Evolutionary conservation across 768 basidiomycete species (phyloP).

Genomic region (Neoboletus magnificus): DNA sequence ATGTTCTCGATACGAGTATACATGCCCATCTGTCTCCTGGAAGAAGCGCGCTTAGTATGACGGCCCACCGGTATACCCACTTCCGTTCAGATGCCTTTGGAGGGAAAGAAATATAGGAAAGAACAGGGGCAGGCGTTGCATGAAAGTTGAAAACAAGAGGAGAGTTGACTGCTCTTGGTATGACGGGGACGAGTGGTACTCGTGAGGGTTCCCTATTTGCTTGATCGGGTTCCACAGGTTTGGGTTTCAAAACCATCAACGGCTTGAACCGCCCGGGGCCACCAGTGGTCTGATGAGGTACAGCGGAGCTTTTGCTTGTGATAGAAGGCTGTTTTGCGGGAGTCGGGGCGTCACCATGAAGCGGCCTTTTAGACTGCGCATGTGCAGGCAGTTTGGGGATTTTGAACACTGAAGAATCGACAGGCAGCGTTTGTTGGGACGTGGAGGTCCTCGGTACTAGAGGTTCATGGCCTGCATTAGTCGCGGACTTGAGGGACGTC

Average conservation of each 20-base stretch:
- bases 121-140: constrained; percentile 9
- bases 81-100: constrained; percentile 59
- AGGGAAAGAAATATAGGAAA: constrained; percentile 50
- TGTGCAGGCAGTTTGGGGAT: constrained; percentile 5
- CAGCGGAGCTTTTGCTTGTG: neutral
- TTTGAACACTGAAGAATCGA: constrained; percentile 3
- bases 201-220: neutral
- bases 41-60: constrained; percentile 51
- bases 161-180: neutral
- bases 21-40: constrained; percentile 44
- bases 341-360: neutral
- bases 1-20: constrained; percentile 52
- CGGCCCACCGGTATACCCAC: constrained; percentile 47
- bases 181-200: neutral
- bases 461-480: neutral
- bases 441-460: neutral
- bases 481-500: neutral
- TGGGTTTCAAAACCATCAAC: neutral
- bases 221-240: neutral
- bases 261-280: constrained; percentile 18
- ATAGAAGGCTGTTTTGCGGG: neutral
- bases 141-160: neutral
- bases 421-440: neutral
- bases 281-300: neutral
- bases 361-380: neutral